These are phyloP conservation scores for Pleodorina starrii DNA, from an alignment of 139 green algal species.

Conservation along the genomic window DNA sequence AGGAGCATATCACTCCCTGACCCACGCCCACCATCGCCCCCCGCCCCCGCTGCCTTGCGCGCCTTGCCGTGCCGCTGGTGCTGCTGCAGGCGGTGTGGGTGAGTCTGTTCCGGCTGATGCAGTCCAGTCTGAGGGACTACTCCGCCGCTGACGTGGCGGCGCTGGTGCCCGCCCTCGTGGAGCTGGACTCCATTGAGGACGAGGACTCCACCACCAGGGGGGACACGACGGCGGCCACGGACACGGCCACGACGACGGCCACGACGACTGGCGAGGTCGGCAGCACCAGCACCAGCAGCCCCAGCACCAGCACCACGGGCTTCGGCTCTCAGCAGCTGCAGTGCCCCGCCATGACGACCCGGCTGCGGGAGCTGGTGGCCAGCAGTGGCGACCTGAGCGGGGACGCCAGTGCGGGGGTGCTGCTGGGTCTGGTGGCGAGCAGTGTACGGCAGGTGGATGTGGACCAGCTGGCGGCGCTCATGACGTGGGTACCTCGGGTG, in stretches of 20 bases:
- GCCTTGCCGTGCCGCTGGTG: too few species aligned
- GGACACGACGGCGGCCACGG: too few species aligned
- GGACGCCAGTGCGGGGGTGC: neutral
- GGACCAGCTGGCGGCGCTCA: slow-evolving; percentile 16
- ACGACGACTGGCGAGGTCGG: neutral
- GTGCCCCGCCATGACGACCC: neutral
- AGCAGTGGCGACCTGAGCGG: neutral
- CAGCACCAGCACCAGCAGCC: neutral
- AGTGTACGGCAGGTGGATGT: neutral
- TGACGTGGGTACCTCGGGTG: neutral
- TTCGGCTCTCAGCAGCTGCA: neutral
- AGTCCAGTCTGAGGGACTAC: neutral
- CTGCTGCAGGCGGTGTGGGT: neutral
- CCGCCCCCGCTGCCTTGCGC: too few species aligned
- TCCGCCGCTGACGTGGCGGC: neutral
- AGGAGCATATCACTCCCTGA: too few species aligned
- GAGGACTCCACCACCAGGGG: too few species aligned
- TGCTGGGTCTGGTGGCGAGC: slow-evolving; percentile 26
- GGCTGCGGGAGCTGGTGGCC: neutral
- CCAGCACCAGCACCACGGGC: neutral
- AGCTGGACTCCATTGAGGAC: neutral
- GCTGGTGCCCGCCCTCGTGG: slow-evolving; percentile 17
- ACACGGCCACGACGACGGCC: too few species aligned
- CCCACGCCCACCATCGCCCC: too few species aligned
- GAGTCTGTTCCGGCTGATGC: neutral